A percentile compares a stretch with the other conserved stretches of the same genome.
phyloP scores from a whole-genome alignment of 306 rosid species.

The Cicer chorassanicum region DNA sequence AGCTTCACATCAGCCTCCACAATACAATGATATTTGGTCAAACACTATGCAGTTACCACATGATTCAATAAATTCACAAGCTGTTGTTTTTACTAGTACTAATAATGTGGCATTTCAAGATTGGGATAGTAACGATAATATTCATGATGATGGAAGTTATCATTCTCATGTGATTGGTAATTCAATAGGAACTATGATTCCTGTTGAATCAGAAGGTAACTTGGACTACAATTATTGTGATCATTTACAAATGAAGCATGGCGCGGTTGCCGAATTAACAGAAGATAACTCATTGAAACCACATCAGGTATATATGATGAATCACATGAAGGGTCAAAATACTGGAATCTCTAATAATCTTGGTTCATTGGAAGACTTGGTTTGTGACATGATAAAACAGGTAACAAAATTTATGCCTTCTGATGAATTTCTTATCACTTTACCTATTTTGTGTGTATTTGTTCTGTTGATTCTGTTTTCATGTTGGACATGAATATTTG shows the following conservation, averaged over 20 bases:
- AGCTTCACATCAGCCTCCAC: conserved; percentile 1
- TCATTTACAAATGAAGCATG: conserved; percentile 51
- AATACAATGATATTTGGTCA: background rate
- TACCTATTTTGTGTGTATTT: too few relatives aligned
- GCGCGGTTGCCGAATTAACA: conserved; percentile 45
- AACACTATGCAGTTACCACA: background rate
- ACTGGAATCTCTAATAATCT: conserved; percentile 44
- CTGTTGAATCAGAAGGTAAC: conserved; percentile 52
- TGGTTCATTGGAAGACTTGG: conserved; percentile 78
- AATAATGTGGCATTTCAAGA: conserved; percentile 49
- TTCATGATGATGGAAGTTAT: conserved; percentile 54
- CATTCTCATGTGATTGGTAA: conserved; percentile 42
- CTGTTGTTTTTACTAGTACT: conserved; percentile 43
- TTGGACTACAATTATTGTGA: conserved; percentile 48
- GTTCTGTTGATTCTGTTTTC: background rate
- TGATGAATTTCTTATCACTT: background rate
- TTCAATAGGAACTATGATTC: conserved; percentile 55
- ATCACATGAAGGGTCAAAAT: conserved; percentile 60
- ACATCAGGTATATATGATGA: conserved; percentile 53
- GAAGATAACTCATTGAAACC: conserved; percentile 48
- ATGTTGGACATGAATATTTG: too few relatives aligned
- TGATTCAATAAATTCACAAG: conserved; percentile 53
- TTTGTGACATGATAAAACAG: conserved; percentile 66
- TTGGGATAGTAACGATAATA: conserved; percentile 62
- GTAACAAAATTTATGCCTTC: conserved; percentile 54